These are phyloP conservation scores for Mercurialis annua DNA, from an alignment of 345 rosid species.

Conservation along the genomic window DNA sequence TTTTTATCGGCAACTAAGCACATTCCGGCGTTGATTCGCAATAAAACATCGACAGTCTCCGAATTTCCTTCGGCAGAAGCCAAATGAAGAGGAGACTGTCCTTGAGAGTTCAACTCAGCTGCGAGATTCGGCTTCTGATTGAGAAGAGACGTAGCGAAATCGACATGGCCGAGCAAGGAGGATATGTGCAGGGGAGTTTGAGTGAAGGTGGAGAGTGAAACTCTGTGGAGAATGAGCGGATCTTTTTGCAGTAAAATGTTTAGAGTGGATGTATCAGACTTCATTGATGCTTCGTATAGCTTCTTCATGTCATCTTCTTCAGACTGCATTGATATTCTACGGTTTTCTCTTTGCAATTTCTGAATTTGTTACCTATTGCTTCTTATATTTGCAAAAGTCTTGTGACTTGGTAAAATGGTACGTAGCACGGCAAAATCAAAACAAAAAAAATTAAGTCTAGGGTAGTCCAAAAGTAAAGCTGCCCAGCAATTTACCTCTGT, in stretches of 20 bases:
- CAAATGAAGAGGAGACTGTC: constrained; percentile 8
- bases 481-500: too few species aligned
- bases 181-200: constrained; percentile 7
- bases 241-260: neutral
- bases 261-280: neutral
- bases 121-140: neutral
- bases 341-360: too few species aligned
- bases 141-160: constrained; percentile 1
- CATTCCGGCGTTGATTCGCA: too few species aligned
- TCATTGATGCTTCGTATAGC: too few species aligned
- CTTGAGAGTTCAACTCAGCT: neutral
- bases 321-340: too few species aligned
- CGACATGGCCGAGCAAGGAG: neutral
- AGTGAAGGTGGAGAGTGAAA: neutral
- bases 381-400: too few species aligned
- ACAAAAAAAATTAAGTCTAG: too few species aligned
- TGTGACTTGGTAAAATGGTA: too few species aligned
- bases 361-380: too few species aligned
- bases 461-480: constrained; percentile 67
- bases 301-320: too few species aligned
- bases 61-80: constrained; percentile 3
- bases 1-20: neutral
- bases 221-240: neutral
- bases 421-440: too few species aligned
- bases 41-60: too few species aligned